Conservation (phyloP, 2,329 filamentous ascomycete genomes). For the Pestalotiopsis sp. region DNA sequence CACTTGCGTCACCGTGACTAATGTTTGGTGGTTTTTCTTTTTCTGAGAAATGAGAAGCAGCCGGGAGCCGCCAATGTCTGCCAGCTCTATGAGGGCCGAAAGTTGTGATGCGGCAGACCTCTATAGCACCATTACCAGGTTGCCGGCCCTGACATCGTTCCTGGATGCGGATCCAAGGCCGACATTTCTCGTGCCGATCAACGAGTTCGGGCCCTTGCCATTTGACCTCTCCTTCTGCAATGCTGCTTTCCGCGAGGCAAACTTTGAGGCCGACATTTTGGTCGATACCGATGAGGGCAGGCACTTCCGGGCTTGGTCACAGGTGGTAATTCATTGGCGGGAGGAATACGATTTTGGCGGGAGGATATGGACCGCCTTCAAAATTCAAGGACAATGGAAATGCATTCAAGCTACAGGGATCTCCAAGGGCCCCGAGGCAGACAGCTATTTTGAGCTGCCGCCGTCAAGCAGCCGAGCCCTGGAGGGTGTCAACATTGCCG, state of each 20-base stretch:
- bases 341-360: conserved; percentile 11
- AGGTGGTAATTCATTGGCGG: conserved; percentile 12
- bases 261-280: neutral
- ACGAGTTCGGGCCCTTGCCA: neutral
- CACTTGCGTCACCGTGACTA: neutral
- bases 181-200: conserved; percentile 14
- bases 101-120: neutral
- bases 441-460: neutral
- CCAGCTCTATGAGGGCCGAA: neutral
- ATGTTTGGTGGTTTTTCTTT: neutral
- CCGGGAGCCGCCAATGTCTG: neutral
- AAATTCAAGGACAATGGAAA: conserved; percentile 12
- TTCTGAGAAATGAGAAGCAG: neutral
- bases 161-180: conserved; percentile 16
- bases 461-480: neutral
- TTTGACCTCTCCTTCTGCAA: conserved; percentile 11
- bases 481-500: conserved; percentile 12
- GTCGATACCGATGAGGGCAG: neutral
- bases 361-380: conserved; percentile 15
- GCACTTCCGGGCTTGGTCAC: conserved; percentile 13
- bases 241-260: neutral
- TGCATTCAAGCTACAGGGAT: conserved; percentile 6
- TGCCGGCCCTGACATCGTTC: conserved; percentile 10
- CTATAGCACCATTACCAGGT: neutral
- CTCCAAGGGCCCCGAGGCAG: neutral